phyloP scores from a whole-genome alignment of 805 yeast species.

The Wickerhamiella azymoides region DNA sequence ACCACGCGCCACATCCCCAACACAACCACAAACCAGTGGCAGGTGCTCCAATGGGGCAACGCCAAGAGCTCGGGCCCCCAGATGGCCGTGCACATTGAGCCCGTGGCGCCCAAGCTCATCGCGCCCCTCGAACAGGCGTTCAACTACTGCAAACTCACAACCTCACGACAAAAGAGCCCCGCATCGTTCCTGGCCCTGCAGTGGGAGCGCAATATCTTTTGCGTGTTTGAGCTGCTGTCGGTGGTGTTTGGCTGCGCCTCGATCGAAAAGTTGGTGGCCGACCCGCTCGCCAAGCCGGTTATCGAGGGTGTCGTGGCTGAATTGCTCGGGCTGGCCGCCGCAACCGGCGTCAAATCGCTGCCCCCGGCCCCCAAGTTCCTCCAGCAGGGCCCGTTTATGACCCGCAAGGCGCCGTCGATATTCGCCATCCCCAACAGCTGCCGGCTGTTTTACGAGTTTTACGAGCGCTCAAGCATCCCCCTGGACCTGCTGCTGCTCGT shows the following conservation, averaged over 20 bases:
- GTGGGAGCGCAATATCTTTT: conserved; percentile 75
- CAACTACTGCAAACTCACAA: conserved; percentile 11
- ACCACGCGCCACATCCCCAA: conserved; percentile 12
- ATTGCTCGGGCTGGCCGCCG: conserved; percentile 42
- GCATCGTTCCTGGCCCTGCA: conserved; percentile 40
- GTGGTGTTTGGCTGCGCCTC: conserved; percentile 57
- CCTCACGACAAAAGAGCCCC: conserved; percentile 30
- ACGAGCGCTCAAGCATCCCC: conserved; percentile 41
- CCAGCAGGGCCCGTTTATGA: conserved; percentile 10
- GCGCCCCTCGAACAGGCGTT: conserved; percentile 14
- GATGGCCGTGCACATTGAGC: conserved; percentile 15
- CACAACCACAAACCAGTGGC: conserved; percentile 8
- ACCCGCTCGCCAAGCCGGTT: conserved; percentile 74
- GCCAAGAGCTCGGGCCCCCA: conserved; percentile 3
- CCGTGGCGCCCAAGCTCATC: conserved; percentile 8
- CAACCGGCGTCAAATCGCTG: conserved; percentile 60
- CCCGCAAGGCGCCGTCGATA: conserved; percentile 21
- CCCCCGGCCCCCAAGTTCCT: conserved; percentile 18
- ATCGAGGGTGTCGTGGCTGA: conserved; percentile 69
- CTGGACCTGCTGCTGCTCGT: conserved; percentile 68
- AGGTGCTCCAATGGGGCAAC: conserved; percentile 8
- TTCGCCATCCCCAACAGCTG: conserved; percentile 35
- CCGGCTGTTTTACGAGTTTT: conserved; percentile 51
- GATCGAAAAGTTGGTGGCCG: conserved; percentile 44
- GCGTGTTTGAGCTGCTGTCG: conserved; percentile 61